Conservation (phyloP, 768 basidiomycete genomes). For the Crassisporium funariophilum region DNA sequence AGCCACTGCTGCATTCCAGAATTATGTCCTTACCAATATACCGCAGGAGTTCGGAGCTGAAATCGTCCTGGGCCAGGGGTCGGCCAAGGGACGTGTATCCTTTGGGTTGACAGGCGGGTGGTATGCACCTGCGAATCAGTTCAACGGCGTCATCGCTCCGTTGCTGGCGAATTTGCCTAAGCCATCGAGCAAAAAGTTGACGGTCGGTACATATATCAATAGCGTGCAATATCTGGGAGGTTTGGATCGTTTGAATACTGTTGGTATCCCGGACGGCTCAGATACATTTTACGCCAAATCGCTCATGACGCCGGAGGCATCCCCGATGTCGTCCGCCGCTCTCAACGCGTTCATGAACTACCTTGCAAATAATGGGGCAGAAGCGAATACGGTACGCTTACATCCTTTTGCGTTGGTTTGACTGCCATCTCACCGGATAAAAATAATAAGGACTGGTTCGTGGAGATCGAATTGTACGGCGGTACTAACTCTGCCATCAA, state of each 20-base stretch:
- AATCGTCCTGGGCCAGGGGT: conserved; percentile 31
- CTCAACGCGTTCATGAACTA: conserved; percentile 40
- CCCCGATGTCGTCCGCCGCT: conserved; percentile 34
- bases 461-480: conserved; percentile 45
- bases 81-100: conserved; percentile 28
- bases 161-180: conserved; percentile 30
- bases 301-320: conserved; percentile 39
- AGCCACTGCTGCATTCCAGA: conserved; percentile 36
- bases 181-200: conserved; percentile 18
- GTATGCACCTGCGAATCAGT: conserved; percentile 28
- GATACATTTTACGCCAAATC: conserved; percentile 49
- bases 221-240: conserved; percentile 33
- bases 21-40: conserved; percentile 33
- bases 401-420: background rate
- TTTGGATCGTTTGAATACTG: conserved; percentile 23
- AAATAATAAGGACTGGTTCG: conserved; percentile 29
- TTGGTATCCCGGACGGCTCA: conserved; percentile 26
- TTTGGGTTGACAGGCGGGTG: conserved; percentile 36
- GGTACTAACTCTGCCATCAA: conserved; percentile 50
- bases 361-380: conserved; percentile 39
- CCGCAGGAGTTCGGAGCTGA: conserved; percentile 38
- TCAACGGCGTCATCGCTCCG: conserved; percentile 31
- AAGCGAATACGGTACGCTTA: conserved; percentile 35
- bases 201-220: conserved; percentile 33
- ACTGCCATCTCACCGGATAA: conserved; percentile 2